phyloP scores from a whole-genome alignment of 495 filamentous ascomycete species.

The Hypomontagnella monticulosa region DNA sequence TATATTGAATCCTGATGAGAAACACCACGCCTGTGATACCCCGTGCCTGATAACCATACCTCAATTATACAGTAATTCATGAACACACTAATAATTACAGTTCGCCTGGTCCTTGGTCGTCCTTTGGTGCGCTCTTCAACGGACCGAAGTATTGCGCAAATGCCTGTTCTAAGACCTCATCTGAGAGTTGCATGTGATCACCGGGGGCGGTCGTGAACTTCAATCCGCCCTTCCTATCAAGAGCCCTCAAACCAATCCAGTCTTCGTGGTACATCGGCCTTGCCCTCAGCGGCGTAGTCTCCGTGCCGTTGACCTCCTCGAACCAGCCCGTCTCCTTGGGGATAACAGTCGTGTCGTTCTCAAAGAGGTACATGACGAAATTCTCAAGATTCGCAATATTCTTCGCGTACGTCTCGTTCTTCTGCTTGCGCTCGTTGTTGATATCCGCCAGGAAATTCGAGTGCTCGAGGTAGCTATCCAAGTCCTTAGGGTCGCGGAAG shows the following conservation, averaged over 20 bases:
- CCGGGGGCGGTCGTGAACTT: slow-evolving; percentile 77
- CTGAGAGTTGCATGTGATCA: slow-evolving; percentile 83
- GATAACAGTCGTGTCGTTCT: slow-evolving; percentile 83
- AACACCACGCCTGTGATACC: slow-evolving; percentile 14
- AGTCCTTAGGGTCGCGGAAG: slow-evolving; percentile 77
- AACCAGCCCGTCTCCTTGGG: slow-evolving; percentile 95
- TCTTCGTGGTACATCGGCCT: slow-evolving; percentile 85
- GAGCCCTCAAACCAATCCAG: slow-evolving; percentile 85
- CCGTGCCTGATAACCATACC: slow-evolving; percentile 10
- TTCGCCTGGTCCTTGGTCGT: slow-evolving; percentile 31
- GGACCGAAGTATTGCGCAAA: slow-evolving; percentile 81
- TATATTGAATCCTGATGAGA: slow-evolving; percentile 19
- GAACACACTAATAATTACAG: slow-evolving; percentile 32
- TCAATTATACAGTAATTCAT: slow-evolving; percentile 26
- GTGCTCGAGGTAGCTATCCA: slow-evolving; percentile 78
- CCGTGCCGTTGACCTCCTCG: slow-evolving; percentile 79
- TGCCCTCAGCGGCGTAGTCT: slow-evolving; percentile 74
- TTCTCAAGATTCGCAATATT: slow-evolving; percentile 75
- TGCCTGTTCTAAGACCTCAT: slow-evolving; percentile 69
- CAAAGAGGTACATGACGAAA: slow-evolving; percentile 92
- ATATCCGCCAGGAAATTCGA: slow-evolving; percentile 98
- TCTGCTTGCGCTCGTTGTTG: slow-evolving; percentile 85
- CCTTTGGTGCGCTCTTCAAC: slow-evolving; percentile 43
- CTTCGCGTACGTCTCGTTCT: slow-evolving; percentile 78
- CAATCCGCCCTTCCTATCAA: slow-evolving; percentile 83